A percentile compares a stretch with the other conserved stretches of the same genome.
phyloP scores from a whole-genome alignment of 805 yeast species.

The Suhomyces xylopsoci region DNA sequence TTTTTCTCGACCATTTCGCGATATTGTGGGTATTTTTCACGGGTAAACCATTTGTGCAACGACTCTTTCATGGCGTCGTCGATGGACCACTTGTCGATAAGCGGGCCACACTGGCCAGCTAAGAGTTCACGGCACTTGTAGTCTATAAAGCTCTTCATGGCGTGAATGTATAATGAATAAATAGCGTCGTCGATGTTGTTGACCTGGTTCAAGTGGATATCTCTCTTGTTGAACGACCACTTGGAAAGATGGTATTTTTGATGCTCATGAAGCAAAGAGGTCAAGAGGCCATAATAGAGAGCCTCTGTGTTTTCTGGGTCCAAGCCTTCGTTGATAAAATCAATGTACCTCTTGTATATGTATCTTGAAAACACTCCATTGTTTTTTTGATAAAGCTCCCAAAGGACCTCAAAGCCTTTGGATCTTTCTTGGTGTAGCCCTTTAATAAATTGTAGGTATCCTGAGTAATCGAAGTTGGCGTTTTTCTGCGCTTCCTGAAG shows the following conservation, averaged over 20 bases:
- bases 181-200: conserved; percentile 7
- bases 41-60: conserved; percentile 20
- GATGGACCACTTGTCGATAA: conserved; percentile 37
- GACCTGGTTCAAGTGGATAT: conserved; percentile 1
- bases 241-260: conserved; percentile 11
- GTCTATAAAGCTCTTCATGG: conserved; percentile 26
- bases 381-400: conserved; percentile 31
- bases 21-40: conserved; percentile 18
- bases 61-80: conserved; percentile 25
- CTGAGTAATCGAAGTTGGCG: conserved; percentile 38
- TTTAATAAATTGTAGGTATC: conserved; percentile 26
- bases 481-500: conserved; percentile 26
- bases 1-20: conserved; percentile 20
- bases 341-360: conserved; percentile 23
- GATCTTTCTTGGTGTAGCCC: conserved; percentile 24
- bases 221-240: conserved; percentile 18
- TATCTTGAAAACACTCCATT: conserved; percentile 21
- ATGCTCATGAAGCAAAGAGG: conserved; percentile 11
- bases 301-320: conserved; percentile 14
- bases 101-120: conserved; percentile 27
- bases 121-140: conserved; percentile 24
- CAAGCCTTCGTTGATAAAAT: conserved; percentile 21
- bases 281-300: conserved; percentile 23
- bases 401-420: conserved; percentile 27
- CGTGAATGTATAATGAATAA: conserved; percentile 14